A percentile compares a stretch with the other conserved stretches of the same genome.
Evolutionary conservation across 148 eudicot species (phyloP).

Genomic region (Polygonum aviculare): DNA sequence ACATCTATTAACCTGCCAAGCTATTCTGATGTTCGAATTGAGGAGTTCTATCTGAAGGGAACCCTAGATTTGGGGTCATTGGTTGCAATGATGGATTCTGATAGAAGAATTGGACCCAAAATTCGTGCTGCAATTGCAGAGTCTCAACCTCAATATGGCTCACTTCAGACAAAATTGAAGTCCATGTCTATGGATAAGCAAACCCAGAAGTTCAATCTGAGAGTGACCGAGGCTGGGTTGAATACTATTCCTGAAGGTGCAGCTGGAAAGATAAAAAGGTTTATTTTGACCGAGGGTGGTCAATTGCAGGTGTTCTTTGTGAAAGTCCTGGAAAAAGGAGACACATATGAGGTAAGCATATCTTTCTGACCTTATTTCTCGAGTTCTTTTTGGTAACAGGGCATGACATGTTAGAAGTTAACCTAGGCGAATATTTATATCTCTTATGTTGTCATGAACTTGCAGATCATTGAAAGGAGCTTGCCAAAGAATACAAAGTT

Average conservation of each 20-base stretch:
- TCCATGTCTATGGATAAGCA: conserved; percentile 38
- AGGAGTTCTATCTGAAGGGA: conserved; percentile 75
- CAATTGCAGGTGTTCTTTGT: conserved; percentile 80
- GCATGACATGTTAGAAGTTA: neutral
- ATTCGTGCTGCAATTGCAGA: conserved; percentile 69
- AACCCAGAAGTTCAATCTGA: conserved; percentile 53
- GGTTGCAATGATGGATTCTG: conserved; percentile 83
- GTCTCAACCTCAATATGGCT: conserved; percentile 63
- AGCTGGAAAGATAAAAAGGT: conserved; percentile 74
- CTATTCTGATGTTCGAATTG: conserved; percentile 67
- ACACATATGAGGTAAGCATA: conserved; percentile 74
- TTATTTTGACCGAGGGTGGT: conserved; percentile 74
- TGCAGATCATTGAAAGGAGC: conserved; percentile 72
- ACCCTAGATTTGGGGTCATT: conserved; percentile 88
- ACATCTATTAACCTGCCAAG: conserved; percentile 63
- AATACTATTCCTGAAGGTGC: conserved; percentile 85
- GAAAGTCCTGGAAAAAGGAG: conserved; percentile 96
- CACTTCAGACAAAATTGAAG: conserved; percentile 79
- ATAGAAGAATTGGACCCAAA: conserved; percentile 53
- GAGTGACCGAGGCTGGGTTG: conserved; percentile 65
- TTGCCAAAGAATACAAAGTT: conserved; percentile 61
- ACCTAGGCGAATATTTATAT: neutral
- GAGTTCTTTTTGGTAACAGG: conserved; percentile 32
- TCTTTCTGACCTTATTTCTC: conserved; percentile 4
- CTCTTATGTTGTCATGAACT: neutral